phyloP scores from a whole-genome alignment of 2,329 filamentous ascomycete species.

The Colletotrichum tropicicola region DNA sequence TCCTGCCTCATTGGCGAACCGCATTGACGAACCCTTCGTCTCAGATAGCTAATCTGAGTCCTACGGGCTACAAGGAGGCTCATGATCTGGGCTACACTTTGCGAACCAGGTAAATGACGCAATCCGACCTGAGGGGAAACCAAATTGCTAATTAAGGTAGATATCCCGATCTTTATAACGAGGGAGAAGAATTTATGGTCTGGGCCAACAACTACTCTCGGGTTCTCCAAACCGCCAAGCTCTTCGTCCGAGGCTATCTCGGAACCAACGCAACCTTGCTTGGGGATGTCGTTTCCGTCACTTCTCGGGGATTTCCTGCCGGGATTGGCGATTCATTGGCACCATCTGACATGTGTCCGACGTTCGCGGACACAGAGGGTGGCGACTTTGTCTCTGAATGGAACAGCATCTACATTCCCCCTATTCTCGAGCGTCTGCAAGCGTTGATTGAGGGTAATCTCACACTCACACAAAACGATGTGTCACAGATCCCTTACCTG shows the following conservation, averaged over 20 bases:
- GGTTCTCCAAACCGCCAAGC: slow-evolving; percentile 68
- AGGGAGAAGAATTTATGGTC: slow-evolving; percentile 61
- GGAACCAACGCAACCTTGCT: slow-evolving; percentile 62
- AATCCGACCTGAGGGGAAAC: background rate
- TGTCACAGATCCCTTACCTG: slow-evolving; percentile 71
- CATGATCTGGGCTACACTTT: slow-evolving; percentile 64
- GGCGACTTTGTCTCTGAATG: slow-evolving; percentile 55
- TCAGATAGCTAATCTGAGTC: slow-evolving; percentile 67
- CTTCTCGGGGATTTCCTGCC: slow-evolving; percentile 57
- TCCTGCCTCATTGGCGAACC: slow-evolving; percentile 67
- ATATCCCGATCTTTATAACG: slow-evolving; percentile 58
- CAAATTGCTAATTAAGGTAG: slow-evolving; percentile 31
- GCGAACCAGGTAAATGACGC: slow-evolving; percentile 46
- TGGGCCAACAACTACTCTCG: slow-evolving; percentile 75
- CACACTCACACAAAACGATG: slow-evolving; percentile 60
- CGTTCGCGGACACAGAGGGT: slow-evolving; percentile 63
- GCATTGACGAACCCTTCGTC: slow-evolving; percentile 61
- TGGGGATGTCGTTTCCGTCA: slow-evolving; percentile 67
- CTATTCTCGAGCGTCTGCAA: slow-evolving; percentile 63
- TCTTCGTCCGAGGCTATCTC: slow-evolving; percentile 70
- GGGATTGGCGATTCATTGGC: slow-evolving; percentile 70
- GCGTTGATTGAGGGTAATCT: slow-evolving; percentile 61
- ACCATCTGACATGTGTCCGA: slow-evolving; percentile 70
- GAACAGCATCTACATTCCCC: slow-evolving; percentile 61
- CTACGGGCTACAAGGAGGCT: slow-evolving; percentile 71